phyloP scores from a whole-genome alignment of 805 yeast genomes.

The Metschnikowia anglica region DNA sequence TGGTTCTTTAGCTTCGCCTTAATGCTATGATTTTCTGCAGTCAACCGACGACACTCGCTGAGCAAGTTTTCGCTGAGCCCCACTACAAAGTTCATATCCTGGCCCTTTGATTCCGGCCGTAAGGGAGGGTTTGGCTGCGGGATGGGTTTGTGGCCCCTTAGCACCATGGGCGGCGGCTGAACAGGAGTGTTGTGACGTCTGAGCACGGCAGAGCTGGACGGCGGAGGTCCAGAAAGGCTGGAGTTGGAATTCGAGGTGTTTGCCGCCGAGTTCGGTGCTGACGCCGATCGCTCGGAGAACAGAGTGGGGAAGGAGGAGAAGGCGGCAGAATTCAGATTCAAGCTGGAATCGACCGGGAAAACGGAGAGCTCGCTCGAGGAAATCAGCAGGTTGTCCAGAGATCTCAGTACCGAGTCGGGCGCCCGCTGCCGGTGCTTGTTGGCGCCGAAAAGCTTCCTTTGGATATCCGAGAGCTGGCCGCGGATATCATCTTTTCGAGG shows the following conservation, averaged over 20 bases:
- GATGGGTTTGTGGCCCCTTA: constrained; percentile 5
- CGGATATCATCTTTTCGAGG: constrained; percentile 32
- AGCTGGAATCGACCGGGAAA: constrained; percentile 2
- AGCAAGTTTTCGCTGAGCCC: constrained; percentile 72
- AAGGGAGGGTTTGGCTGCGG: constrained; percentile 32
- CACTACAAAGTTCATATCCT: constrained; percentile 69
- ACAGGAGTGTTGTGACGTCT: constrained; percentile 9
- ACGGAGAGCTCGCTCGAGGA: background rate
- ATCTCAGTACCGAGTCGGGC: background rate
- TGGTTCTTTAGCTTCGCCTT: constrained; percentile 42
- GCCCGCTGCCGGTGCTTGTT: constrained; percentile 10
- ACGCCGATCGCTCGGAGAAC: background rate
- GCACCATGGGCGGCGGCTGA: constrained; percentile 19
- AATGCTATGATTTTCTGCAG: constrained; percentile 57
- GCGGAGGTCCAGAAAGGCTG: constrained; percentile 2
- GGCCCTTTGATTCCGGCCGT: constrained; percentile 48
- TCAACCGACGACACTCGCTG: constrained; percentile 66
- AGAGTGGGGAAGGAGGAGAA: background rate
- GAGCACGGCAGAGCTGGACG: constrained; percentile 11
- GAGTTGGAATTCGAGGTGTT: background rate
- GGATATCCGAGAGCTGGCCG: constrained; percentile 41
- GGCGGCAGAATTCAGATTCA: background rate
- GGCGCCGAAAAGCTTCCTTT: constrained; percentile 31
- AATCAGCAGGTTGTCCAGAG: background rate
- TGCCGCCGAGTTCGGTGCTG: constrained; percentile 5